Evolutionary conservation across 106 monocot genomes (phyloP).

Genomic region (Apostasia shenzhenica): DNA sequence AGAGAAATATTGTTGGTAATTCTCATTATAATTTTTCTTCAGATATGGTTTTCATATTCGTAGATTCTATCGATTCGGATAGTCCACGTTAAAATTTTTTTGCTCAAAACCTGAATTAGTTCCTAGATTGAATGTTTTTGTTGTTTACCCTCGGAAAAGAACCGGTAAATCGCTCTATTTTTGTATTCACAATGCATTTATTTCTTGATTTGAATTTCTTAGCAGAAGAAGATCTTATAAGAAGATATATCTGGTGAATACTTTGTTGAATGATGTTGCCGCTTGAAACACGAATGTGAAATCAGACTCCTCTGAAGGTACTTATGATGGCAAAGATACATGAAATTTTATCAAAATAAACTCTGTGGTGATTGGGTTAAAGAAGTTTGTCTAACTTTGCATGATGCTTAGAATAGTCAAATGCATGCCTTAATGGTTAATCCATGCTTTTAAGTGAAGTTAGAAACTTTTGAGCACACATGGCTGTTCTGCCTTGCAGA

Average conservation of each 20-base stretch:
- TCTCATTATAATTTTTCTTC: no score
- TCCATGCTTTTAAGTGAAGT: not conserved
- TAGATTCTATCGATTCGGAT: no score
- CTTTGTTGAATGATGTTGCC: not conserved
- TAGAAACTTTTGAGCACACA: not conserved
- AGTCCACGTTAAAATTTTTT: no score
- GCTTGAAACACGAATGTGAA: not conserved
- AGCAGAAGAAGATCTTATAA: not conserved
- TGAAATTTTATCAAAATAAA: not conserved
- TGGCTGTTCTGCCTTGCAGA: not conserved
- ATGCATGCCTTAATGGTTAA: not conserved
- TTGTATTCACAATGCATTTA: not conserved
- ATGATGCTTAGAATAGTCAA: no score
- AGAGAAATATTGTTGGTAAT: no score
- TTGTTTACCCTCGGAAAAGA: no score
- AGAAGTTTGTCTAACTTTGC: no score
- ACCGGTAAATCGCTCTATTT: not conserved
- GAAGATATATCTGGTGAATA: not conserved
- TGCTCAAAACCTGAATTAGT: no score
- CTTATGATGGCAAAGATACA: not conserved
- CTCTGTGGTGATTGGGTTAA: not conserved
- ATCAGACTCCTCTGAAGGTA: conserved; percentile 1
- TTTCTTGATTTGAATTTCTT: not conserved
- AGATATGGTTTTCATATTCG: no score
- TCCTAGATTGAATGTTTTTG: no score